These are phyloP conservation scores for Shiraia bambusicola DNA, from an alignment of 2,329 filamentous ascomycete species.

Conservation along the genomic window DNA sequence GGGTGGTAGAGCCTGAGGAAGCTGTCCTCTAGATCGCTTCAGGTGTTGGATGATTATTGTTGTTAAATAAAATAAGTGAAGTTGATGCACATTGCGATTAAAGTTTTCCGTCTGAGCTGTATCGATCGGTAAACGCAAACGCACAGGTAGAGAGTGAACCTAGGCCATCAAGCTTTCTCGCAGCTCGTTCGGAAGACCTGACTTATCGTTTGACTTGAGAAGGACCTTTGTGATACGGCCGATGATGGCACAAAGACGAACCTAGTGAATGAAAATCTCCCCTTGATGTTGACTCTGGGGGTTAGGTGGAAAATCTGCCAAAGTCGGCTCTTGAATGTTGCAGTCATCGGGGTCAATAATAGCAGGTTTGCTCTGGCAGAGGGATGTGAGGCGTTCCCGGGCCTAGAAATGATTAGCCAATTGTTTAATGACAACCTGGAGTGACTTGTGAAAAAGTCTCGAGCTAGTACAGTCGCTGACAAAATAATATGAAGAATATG, in stretches of 20 bases:
- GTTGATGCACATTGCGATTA: slow-evolving; percentile 25
- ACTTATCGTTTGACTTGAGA: slow-evolving; percentile 13
- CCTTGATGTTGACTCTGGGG: slow-evolving; percentile 23
- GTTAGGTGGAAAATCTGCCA: slow-evolving; percentile 21
- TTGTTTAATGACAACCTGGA: not conserved
- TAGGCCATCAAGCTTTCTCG: slow-evolving; percentile 21
- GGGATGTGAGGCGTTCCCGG: slow-evolving; percentile 21
- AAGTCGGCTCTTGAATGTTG: slow-evolving; percentile 19
- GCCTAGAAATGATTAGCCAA: slow-evolving; percentile 11
- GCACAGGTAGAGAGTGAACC: slow-evolving; percentile 20
- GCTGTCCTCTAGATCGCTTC: slow-evolving; percentile 22
- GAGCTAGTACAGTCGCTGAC: too few species aligned
- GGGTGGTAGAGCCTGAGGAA: slow-evolving; percentile 24
- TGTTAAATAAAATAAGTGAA: slow-evolving; percentile 25
- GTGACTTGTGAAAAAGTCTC: too few species aligned
- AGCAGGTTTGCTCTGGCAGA: slow-evolving; percentile 25
- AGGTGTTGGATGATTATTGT: slow-evolving; percentile 25
- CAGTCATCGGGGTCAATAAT: slow-evolving; percentile 28
- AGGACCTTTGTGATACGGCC: slow-evolving; percentile 24
- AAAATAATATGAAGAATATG: not conserved
- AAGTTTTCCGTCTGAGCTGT: slow-evolving; percentile 16
- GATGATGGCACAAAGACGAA: slow-evolving; percentile 25
- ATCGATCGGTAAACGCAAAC: slow-evolving; percentile 15
- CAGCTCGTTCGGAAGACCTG: slow-evolving; percentile 12
- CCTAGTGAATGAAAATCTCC: slow-evolving; percentile 26